These are phyloP conservation scores for Tricharina praecox DNA, from an alignment of 495 filamentous ascomycete species.

Conservation along the genomic window DNA sequence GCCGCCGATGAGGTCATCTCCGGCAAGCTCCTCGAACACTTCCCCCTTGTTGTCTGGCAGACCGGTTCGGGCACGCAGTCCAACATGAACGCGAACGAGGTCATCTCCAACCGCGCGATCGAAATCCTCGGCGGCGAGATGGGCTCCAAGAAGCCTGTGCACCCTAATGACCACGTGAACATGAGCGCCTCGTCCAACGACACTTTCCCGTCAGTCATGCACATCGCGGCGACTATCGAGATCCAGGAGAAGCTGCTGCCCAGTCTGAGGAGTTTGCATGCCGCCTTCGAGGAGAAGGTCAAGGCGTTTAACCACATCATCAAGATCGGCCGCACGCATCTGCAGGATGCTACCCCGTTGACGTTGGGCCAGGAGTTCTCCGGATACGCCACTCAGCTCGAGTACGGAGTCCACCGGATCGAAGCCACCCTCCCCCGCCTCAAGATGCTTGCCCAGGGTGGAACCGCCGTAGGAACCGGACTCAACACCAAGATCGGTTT, in stretches of 20 bases:
- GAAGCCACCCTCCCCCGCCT: constrained; percentile 68
- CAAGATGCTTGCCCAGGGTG: constrained; percentile 78
- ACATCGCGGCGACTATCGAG: constrained; percentile 92
- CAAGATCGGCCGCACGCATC: constrained; percentile 96
- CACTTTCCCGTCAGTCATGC: constrained; percentile 99
- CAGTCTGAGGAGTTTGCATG: constrained; percentile 58
- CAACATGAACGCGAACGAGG: constrained; percentile 99
- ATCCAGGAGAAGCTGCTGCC: constrained; percentile 74
- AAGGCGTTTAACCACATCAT: constrained; percentile 80
- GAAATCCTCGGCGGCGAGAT: constrained; percentile 89
- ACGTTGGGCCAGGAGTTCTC: constrained; percentile 97
- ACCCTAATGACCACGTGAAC: constrained; percentile 99
- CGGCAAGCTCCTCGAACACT: constrained; percentile 91
- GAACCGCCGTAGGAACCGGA: constrained; percentile 91
- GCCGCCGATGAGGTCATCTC: constrained; percentile 85
- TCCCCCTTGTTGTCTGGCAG: constrained; percentile 97
- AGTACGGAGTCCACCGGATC: constrained; percentile 76
- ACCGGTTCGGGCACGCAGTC: constrained; percentile 97
- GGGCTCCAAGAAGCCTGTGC: constrained; percentile 93
- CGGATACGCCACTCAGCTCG: constrained; percentile 87
- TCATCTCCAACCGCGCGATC: constrained; percentile 98
- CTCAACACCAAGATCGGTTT: constrained; percentile 97
- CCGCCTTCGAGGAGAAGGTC: constrained; percentile 75
- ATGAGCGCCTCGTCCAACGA: constrained; percentile 98
- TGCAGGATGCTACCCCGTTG: constrained; percentile 92